Base-by-base conservation (phyloP, 257 asterid genomes). In the Scutellaria galericulata region DNA sequence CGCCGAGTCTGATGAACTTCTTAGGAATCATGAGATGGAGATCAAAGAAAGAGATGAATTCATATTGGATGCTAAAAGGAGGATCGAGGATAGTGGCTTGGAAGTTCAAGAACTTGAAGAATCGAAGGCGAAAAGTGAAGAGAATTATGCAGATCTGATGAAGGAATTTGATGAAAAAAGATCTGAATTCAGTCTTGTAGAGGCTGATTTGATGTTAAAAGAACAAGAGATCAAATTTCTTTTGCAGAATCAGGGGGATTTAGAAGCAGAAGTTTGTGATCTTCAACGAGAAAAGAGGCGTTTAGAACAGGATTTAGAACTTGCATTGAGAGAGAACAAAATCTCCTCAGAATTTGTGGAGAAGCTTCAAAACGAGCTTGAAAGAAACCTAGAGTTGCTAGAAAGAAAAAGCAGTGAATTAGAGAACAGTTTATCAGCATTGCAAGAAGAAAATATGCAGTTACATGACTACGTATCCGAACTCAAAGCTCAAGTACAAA, bases 91-190 rank as follows among this genome's bases (percentile, higher is more conserved):
- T 37, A 71, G 64, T 35, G 14, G 52, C 20, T 15, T 80, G 64
- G 66, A 76, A 80, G 64, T 83, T 78, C 74, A 86, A 73, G 87
- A 75, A 68, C 83, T 73, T 6, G 85, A 86, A 78, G 71, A 35
- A 27, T 70, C 78, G 2, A 85, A 73, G 86, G 78, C 75, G 40
- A n/a, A 69, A 65, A 80, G 67, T 31, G 85, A 86, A 74, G 83
- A 83, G 69, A 78, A 67, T 3, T 75, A 68, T 71, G 80, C 81
- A 42, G 64, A 68, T 31, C 60, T 79, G 55, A 74, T 64, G 75
- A 79, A 74, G 69, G 89, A 86, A 69, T 54, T 86, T 77, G 85
- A 83, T 66, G 50, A 75, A 39, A 82, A 69, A 72, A 73, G 12
- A 52, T 77, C 74, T 0, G 83, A 83, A 70, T 24, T 81, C 57